Conservation (phyloP, 1,284 basidiomycete species). For the Ustilago lituana region DNA sequence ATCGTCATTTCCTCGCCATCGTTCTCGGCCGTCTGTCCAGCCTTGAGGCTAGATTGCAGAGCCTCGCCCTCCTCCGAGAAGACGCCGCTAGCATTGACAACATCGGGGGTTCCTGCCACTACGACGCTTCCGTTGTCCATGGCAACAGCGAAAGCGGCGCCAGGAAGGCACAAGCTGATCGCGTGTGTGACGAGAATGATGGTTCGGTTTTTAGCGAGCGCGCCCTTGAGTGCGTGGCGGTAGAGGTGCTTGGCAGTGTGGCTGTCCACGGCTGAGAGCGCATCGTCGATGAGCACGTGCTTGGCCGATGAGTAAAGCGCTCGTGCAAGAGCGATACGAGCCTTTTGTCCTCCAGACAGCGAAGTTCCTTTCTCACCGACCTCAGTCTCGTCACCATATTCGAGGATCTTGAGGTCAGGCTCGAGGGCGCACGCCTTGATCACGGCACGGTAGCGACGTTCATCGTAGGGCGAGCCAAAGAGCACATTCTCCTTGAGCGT, state of each 20-base stretch:
- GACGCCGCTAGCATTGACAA: slow-evolving; percentile 47
- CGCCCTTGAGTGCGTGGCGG: slow-evolving; percentile 75
- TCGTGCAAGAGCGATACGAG: slow-evolving; percentile 77
- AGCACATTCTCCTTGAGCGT: slow-evolving; percentile 93
- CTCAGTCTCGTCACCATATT: slow-evolving; percentile 92
- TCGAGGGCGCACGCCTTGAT: slow-evolving; percentile 83
- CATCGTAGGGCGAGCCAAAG: slow-evolving; percentile 83
- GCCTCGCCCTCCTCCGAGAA: slow-evolving; percentile 51
- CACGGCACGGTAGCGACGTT: slow-evolving; percentile 80
- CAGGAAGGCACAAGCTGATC: slow-evolving; percentile 78
- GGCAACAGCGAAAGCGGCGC: slow-evolving; percentile 75
- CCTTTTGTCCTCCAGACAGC: slow-evolving; percentile 90
- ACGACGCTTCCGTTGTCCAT: slow-evolving; percentile 80
- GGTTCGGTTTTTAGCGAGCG: slow-evolving; percentile 75
- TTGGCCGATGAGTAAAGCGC: slow-evolving; percentile 92
- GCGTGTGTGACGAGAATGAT: slow-evolving; percentile 88
- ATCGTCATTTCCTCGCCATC: slow-evolving; percentile 49
- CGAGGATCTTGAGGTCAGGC: slow-evolving; percentile 85
- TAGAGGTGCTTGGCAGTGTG: slow-evolving; percentile 81
- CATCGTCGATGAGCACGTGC: slow-evolving; percentile 86
- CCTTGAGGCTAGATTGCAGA: slow-evolving; percentile 37
- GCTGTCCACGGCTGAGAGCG: slow-evolving; percentile 87
- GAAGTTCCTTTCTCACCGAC: slow-evolving; percentile 81
- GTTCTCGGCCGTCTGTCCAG: slow-evolving; percentile 15
- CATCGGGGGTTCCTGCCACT: slow-evolving; percentile 75